Percentiles rank a stretch among this genome's conserved stretches.
These are phyloP conservation scores for Sesbania bispinosa DNA, from an alignment of 306 rosid species.

Conservation along the genomic window DNA sequence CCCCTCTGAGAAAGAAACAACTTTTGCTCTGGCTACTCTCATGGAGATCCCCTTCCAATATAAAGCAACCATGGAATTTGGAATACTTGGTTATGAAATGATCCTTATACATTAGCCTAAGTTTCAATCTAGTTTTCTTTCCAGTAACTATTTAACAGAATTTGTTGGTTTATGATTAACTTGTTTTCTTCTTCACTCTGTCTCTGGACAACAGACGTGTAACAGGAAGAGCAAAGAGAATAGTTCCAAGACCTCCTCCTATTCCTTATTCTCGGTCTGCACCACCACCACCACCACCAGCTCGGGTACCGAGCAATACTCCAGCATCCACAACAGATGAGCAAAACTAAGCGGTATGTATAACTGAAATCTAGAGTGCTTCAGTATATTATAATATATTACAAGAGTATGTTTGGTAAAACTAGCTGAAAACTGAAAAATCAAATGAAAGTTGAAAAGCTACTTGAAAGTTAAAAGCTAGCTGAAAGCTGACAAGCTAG, in stretches of 20 bases:
- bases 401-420: too few relatives aligned
- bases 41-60: conserved; percentile 95
- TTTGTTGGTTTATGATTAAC: neutral
- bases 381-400: neutral
- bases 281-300: conserved; percentile 1
- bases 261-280: conserved; percentile 40
- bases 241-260: conserved; percentile 71
- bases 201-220: conserved; percentile 46
- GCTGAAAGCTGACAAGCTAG: too few relatives aligned
- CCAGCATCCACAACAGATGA: conserved; percentile 39
- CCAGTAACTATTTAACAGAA: neutral
- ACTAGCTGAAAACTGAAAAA: too few relatives aligned
- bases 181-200: neutral
- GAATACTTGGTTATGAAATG: conserved; percentile 55
- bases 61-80: conserved; percentile 64
- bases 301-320: conserved; percentile 26
- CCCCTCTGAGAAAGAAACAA: conserved; percentile 61
- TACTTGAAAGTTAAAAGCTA: too few relatives aligned
- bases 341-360: conserved; percentile 48
- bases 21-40: conserved; percentile 91
- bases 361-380: neutral
- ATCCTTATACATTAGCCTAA: neutral
- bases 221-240: conserved; percentile 58
- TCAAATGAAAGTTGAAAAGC: too few relatives aligned
- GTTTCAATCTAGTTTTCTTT: neutral